Evolutionary conservation across 495 filamentous ascomycete species (phyloP), one percentile per base, ranked within the genome.

Genomic region (Penicillium egyptiacum): DNA sequence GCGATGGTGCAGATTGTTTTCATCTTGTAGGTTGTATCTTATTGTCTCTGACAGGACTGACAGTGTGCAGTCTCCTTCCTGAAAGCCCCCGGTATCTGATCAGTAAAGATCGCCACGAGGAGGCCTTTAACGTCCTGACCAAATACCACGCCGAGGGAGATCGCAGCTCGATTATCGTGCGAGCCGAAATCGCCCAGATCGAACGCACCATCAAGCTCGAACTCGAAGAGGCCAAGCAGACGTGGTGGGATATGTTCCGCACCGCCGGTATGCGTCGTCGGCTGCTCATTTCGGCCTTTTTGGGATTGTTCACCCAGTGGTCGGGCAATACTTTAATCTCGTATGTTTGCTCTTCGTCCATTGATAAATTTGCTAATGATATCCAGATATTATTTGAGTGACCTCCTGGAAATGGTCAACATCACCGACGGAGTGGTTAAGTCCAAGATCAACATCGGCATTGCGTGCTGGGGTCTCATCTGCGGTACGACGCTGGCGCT

Each of bases 291-390:
- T 76, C 78, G 4, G 75, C 79, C 8, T 78, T 82, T 53, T 70
- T 87, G 14, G 82, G 83, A 5, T 62, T 87, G 7, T 86, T 88
- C 68, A 83, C 82, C 0, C 84, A 88, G 62, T 86, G 83, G 75
- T 84, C 81, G 37, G 84, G 85, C 22, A 87, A 88, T 63, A 83
- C 81, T 11, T 70, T 86, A 42, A 84, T 86, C 46, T 83, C 83
- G 61, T 79, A 63, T 56, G 58, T 35, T 41, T n/a, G 8, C 16
- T n/a, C 48, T 44, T 44, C 46, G 56, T 53, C 30, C 30, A 23
- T 46, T 42, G 14, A 47, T 59, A 77, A n/a, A n/a, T n/a, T n/a
- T n/a, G n/a, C n/a, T n/a, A n/a, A n/a, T n/a, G n/a, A n/a, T n/a
- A n/a, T n/a, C n/a, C n/a, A n/a, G 77, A 57, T 82, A 84, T 70